Evolutionary conservation across 805 yeast genomes (phyloP).

Genomic region (Nakazawaea ambrosiae): DNA sequence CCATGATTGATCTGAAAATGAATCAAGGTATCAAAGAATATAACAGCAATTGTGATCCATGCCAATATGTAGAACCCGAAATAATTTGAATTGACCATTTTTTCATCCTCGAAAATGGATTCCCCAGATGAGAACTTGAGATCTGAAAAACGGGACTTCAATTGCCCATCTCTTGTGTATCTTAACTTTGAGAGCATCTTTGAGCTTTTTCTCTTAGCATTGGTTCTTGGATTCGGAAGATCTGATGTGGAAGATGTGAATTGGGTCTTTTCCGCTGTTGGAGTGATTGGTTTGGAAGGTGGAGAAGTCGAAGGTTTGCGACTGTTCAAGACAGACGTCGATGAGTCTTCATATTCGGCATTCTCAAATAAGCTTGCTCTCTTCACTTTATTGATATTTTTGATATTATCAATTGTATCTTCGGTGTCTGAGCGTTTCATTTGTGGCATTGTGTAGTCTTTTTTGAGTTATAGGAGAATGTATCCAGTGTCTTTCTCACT

Average conservation of each 20-base stretch:
- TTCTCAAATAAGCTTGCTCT: conserved; percentile 6
- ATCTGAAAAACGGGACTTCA: conserved; percentile 49
- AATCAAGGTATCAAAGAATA: conserved; percentile 44
- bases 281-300: not conserved
- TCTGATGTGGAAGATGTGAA: not conserved
- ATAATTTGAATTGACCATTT: conserved; percentile 41
- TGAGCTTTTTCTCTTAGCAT: not conserved
- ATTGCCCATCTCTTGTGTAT: conserved; percentile 24
- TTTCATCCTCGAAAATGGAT: conserved; percentile 47
- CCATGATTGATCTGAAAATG: conserved; percentile 45
- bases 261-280: not conserved
- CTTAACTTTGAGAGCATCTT: conserved; percentile 11
- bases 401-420: conserved; percentile 1
- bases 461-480: too few species aligned
- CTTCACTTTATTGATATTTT: not conserved
- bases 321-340: not conserved
- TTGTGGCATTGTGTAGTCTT: not conserved
- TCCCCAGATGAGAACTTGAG: conserved; percentile 36
- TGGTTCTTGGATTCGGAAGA: not conserved
- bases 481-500: too few species aligned
- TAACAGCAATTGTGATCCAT: conserved; percentile 62
- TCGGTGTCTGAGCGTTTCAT: conserved; percentile 3
- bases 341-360: conserved; percentile 5
- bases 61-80: conserved; percentile 76
- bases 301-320: not conserved